Evolutionary conservation across 2,329 filamentous ascomycete genomes (phyloP), one percentile per base, ranked within the genome.

Genomic region (Verticillium longisporum): DNA sequence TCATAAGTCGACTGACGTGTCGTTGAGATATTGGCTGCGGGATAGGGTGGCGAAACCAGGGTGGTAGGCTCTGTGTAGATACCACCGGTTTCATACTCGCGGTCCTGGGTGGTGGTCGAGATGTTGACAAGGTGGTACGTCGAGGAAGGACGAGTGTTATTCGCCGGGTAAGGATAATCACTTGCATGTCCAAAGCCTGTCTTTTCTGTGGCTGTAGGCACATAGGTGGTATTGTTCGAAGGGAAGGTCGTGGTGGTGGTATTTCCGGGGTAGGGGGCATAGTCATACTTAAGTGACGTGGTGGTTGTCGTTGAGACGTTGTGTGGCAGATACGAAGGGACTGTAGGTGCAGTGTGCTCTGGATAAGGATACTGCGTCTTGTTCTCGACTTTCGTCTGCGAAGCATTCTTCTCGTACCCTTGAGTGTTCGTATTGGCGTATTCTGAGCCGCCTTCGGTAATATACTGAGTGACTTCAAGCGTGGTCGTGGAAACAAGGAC

Each of bases 401-500:
- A 56, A n/a, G 33, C n/a, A 18, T n/a, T 26, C 4, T 56, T 7
- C 4, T 37, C 34, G 15, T n/a, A 36, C 15, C 55, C 32, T 2
- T 7, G 45, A 4, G 18, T 18, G 11, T 21, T 21, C 18, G 45
- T 26, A 2, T 3, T 53, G 9, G 45, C 4, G 45, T 66, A 61
- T 32, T 61, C 59, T 21, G 68, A 64, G 36, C 70, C 63, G 2
- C 69, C 67, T 34, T 69, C 68, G 11, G 73, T 74, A 15, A 74
- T 64, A 45, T 67, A 71, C 36, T 72, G 66, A 6, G 69, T 72
- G 7, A 71, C 65, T 32, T 75, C 73, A 7, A 74, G 59, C 3
- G 71, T 75, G 34, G 65, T 68, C 2, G 70, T 74, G 13, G 69
- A 70, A 57, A 71, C 62, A 13, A 71, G 60, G 4, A 72, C 59